phyloP scores from a whole-genome alignment of 2,329 filamentous ascomycete genomes.

The Teratosphaeria destructans region DNA sequence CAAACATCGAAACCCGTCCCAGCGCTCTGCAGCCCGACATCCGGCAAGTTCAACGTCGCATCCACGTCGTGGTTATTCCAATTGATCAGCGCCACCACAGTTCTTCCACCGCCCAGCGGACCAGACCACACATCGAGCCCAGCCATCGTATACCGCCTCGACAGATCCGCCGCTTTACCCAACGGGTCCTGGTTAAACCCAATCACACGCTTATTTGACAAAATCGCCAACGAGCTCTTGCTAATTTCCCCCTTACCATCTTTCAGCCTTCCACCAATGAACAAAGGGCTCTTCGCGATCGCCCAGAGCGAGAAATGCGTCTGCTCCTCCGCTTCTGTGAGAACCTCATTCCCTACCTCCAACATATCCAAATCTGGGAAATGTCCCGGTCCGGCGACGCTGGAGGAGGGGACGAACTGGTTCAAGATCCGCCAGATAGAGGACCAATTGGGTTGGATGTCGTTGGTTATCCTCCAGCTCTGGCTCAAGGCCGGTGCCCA shows the following conservation, averaged over 20 bases:
- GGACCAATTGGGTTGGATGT: not conserved
- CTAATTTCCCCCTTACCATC: not conserved
- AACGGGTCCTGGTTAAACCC: conserved; percentile 33
- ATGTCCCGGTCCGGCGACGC: not conserved
- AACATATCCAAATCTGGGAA: conserved; percentile 1
- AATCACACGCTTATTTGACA: conserved; percentile 31
- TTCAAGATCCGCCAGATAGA: not conserved
- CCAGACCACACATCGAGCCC: conserved; percentile 45
- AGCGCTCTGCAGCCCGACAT: not conserved
- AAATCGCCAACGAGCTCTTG: conserved; percentile 21
- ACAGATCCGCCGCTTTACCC: conserved; percentile 6
- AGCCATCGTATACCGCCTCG: conserved; percentile 37
- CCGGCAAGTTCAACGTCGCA: not conserved
- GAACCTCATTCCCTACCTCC: not conserved
- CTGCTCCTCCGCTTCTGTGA: not conserved
- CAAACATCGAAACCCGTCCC: not conserved
- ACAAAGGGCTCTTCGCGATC: not conserved
- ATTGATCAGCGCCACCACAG: conserved; percentile 29
- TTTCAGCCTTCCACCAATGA: not conserved
- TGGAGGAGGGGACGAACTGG: not conserved
- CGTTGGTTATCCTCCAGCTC: not conserved
- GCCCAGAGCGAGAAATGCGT: not conserved
- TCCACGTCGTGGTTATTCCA: not conserved
- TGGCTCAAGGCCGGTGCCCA: not conserved
- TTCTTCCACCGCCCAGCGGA: conserved; percentile 33